Percentiles rank a stretch among this genome's conserved stretches.
phyloP scores from a whole-genome alignment of 2,329 filamentous ascomycete species.

The Fusarium brachygibbosum region DNA sequence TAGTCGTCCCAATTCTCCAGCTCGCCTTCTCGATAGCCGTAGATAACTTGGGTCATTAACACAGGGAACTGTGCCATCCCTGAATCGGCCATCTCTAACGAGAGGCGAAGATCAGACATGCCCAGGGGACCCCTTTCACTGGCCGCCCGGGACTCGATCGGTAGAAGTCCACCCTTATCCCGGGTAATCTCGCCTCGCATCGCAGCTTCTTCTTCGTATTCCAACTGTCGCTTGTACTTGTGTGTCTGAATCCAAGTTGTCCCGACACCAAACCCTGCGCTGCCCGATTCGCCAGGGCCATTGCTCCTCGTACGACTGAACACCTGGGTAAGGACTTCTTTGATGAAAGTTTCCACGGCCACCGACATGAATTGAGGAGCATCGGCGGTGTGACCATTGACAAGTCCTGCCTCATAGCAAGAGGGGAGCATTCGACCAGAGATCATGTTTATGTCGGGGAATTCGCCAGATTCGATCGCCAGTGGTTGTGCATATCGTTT shows the following conservation, averaged over 20 bases:
- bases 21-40: constrained; percentile 81
- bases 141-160: constrained; percentile 83
- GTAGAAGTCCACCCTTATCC: constrained; percentile 82
- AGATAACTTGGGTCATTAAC: constrained; percentile 77
- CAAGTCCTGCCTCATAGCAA: constrained; percentile 75
- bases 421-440: constrained; percentile 76
- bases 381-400: constrained; percentile 70
- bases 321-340: constrained; percentile 73
- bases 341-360: constrained; percentile 76
- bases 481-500: constrained; percentile 75
- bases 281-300: constrained; percentile 72
- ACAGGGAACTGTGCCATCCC: constrained; percentile 84
- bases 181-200: constrained; percentile 80
- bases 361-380: constrained; percentile 74
- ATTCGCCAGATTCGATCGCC: constrained; percentile 76
- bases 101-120: constrained; percentile 82
- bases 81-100: constrained; percentile 80
- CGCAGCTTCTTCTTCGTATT: constrained; percentile 79
- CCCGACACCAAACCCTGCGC: constrained; percentile 73
- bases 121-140: constrained; percentile 78
- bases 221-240: constrained; percentile 80
- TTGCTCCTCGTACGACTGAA: constrained; percentile 76
- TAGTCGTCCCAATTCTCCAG: constrained; percentile 76
- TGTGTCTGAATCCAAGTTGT: constrained; percentile 82
- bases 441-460: constrained; percentile 74